A percentile compares a stretch with the other conserved stretches of the same genome.
Evolutionary conservation across 2,329 filamentous ascomycete genomes (phyloP).

Genomic region (Aspergillus udagawae): DNA sequence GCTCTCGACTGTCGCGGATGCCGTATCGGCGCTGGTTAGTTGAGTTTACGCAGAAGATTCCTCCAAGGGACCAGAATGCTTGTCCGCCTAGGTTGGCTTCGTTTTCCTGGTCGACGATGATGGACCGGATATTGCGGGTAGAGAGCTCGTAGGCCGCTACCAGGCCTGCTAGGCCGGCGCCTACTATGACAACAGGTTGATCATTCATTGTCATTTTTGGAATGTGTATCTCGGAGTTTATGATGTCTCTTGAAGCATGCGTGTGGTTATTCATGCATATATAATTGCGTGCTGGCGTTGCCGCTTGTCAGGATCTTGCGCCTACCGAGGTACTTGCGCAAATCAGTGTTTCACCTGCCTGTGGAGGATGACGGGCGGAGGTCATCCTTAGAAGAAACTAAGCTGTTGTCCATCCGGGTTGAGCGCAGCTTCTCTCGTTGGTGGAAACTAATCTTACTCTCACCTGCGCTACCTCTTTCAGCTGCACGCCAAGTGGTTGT

Average conservation of each 20-base stretch:
- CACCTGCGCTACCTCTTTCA: neutral
- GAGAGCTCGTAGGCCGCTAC: constrained; percentile 29
- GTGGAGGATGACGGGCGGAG: neutral
- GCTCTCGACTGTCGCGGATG: constrained; percentile 54
- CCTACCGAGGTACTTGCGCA: neutral
- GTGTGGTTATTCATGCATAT: neutral
- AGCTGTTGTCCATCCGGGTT: neutral
- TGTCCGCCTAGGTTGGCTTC: constrained; percentile 52
- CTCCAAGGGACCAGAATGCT: constrained; percentile 50
- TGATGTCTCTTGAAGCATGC: neutral
- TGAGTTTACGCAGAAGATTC: constrained; percentile 58
- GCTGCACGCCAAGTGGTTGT: neutral
- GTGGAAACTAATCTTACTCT: neutral
- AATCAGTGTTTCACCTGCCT: neutral
- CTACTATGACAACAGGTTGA: constrained; percentile 22
- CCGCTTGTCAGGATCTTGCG: neutral
- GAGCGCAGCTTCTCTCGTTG: neutral
- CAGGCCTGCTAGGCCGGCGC: constrained; percentile 28
- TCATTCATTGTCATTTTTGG: neutral
- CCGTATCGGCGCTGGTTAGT: constrained; percentile 55
- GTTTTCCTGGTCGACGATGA: constrained; percentile 55
- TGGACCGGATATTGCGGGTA: constrained; percentile 20
- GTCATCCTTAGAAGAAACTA: neutral
- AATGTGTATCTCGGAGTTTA: neutral
- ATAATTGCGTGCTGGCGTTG: neutral